These are phyloP conservation scores for Saturnispora silvae DNA, from an alignment of 805 yeast species.

Conservation along the genomic window DNA sequence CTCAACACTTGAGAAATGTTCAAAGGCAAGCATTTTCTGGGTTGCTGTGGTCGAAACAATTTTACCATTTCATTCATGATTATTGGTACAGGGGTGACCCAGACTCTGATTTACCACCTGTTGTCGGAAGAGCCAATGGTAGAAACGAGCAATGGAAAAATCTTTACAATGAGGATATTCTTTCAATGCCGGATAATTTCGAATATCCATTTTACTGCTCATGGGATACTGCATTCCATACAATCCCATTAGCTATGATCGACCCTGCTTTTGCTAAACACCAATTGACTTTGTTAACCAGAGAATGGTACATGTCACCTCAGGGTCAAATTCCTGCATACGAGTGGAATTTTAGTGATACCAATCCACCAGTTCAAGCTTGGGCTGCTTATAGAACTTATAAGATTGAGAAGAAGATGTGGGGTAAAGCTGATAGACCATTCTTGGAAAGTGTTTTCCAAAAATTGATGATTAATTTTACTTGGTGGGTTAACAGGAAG, in stretches of 20 bases:
- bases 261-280: constrained; percentile 88
- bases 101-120: constrained; percentile 60
- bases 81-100: constrained; percentile 89
- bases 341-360: constrained; percentile 93
- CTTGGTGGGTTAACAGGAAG: constrained; percentile 97
- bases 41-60: constrained; percentile 86
- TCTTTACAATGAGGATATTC: constrained; percentile 74
- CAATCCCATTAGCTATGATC: constrained; percentile 85
- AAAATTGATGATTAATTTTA: constrained; percentile 75
- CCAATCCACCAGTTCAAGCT: constrained; percentile 96
- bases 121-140: constrained; percentile 72
- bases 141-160: constrained; percentile 86
- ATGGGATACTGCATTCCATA: constrained; percentile 95
- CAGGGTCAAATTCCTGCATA: constrained; percentile 97
- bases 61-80: constrained; percentile 73
- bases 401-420: constrained; percentile 78
- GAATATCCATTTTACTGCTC: constrained; percentile 95
- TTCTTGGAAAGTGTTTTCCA: constrained; percentile 91
- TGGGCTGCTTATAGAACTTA: constrained; percentile 87
- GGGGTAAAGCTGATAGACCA: constrained; percentile 68
- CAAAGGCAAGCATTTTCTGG: constrained; percentile 96
- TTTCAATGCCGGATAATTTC: constrained; percentile 91
- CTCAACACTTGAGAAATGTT: constrained; percentile 67
- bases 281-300: constrained; percentile 72
- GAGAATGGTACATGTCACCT: constrained; percentile 98